Base-by-base conservation (phyloP, 1,139 yeast genomes). In the Sugiyamaella japonica region DNA sequence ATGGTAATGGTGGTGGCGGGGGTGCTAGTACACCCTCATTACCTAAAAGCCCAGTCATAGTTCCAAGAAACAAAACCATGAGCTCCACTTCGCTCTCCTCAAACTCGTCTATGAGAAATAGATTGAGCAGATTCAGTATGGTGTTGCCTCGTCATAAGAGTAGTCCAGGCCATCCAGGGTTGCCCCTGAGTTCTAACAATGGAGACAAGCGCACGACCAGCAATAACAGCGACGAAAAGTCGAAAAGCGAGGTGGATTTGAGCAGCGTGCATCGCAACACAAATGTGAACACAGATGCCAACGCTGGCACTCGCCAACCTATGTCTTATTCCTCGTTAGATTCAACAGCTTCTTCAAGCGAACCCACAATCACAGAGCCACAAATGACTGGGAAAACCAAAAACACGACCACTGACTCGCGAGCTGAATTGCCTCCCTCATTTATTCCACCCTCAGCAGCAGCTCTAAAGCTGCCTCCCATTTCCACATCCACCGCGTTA, bases 31-130 rank as follows among this genome's bases (percentile, higher is more conserved):
- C 40, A 2, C 13, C 49, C 9, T 43, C 52, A 7, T 23, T 48
- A 34, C 44, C 50, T 12, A 36, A 25, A 16, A 38, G 42, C 28
- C 50, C 37, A 3, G 43, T 47, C 12, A 16, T 37, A 16, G 15
- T 25, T 9, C 46, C 51, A 15, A 25, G 41, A 42, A 42, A 20
- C 36, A 36, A 37, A 16, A 17, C 40, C 16, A 48, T 31, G 44
- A 49, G 52, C 42, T 41, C 46, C n/a, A 48, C 36, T 6, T 52
- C 55, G n/a, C 25, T 48, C 13, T 32, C 54, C 2, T 45, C 54
- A 16, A 23, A 40, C 7, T 39, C 54, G 2, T 45, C 54, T 15
- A 34, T 52, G 37, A 52, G 34, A 31, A 48, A 36, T 7, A 42
- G 48, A 4, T 16, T 52, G 20, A 48, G 48, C 17, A 31, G 55